Evolutionary conservation across 495 filamentous ascomycete species (phyloP).

Genomic region (Xylaria nigripes): DNA sequence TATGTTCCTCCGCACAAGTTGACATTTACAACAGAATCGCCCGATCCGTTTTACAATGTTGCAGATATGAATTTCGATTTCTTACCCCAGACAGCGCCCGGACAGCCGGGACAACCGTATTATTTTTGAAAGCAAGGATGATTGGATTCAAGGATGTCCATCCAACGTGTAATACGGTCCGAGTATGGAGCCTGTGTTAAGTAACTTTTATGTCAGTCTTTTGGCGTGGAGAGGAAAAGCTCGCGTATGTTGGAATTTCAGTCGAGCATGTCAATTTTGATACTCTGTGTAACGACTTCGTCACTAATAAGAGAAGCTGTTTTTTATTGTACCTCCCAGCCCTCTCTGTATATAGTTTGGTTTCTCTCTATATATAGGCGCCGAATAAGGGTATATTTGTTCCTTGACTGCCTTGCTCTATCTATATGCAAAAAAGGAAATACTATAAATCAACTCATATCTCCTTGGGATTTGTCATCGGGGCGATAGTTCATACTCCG

Average conservation of each 20-base stretch:
- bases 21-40: conserved; percentile 29
- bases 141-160: not conserved
- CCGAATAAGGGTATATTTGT: not conserved
- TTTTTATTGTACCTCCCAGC: too few relatives aligned
- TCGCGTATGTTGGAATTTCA: not conserved
- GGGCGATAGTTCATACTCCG: not conserved
- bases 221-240: not conserved
- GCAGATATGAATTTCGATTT: conserved; percentile 48
- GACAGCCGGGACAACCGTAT: conserved; percentile 42
- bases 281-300: not conserved
- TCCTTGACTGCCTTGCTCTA: too few relatives aligned
- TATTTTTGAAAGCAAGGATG: conserved; percentile 30
- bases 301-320: too few relatives aligned
- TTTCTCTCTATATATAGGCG: not conserved
- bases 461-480: not conserved
- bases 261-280: not conserved
- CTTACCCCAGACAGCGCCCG: conserved; percentile 39
- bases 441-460: too few relatives aligned
- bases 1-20: not conserved
- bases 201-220: not conserved
- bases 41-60: conserved; percentile 42
- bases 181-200: too few relatives aligned
- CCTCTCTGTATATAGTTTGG: too few relatives aligned
- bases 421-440: too few relatives aligned
- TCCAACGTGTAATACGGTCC: too few relatives aligned